These are phyloP conservation scores for Phytophthora parvispora DNA, from an alignment of 352 stramenopile genomes.

Conservation along the genomic window DNA sequence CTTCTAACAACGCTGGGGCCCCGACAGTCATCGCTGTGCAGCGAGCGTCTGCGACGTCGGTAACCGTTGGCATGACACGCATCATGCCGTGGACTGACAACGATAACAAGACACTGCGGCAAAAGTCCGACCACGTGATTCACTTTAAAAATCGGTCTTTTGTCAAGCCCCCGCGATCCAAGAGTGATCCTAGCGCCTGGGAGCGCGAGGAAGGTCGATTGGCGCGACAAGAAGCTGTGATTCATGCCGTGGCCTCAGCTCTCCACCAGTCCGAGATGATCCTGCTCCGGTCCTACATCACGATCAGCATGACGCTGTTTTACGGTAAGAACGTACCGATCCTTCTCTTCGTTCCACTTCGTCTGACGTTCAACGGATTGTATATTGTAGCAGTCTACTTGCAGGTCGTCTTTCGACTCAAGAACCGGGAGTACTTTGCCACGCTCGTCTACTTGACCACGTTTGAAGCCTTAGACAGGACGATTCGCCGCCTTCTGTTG, in stretches of 20 bases:
- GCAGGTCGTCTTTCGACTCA: conserved; percentile 26
- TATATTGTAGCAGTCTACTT: conserved; percentile 24
- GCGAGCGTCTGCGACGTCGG: background rate
- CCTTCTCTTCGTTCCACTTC: background rate
- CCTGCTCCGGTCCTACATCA: conserved; percentile 44
- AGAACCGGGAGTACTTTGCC: conserved; percentile 33
- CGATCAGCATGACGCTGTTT: conserved; percentile 34
- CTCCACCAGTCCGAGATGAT: conserved; percentile 44
- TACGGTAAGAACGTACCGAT: conserved; percentile 25
- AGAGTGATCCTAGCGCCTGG: conserved; percentile 20
- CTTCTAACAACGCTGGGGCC: background rate
- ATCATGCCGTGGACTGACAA: conserved; percentile 17
- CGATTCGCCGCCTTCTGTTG: conserved; percentile 11
- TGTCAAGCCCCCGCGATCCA: conserved; percentile 18
- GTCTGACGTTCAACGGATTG: background rate
- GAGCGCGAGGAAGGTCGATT: background rate
- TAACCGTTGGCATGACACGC: conserved; percentile 6
- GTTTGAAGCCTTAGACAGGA: conserved; percentile 15
- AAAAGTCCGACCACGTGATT: conserved; percentile 5
- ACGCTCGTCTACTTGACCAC: conserved; percentile 27
- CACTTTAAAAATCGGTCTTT: conserved; percentile 4
- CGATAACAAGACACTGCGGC: background rate
- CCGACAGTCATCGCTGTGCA: conserved; percentile 3
- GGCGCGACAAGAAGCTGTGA: conserved; percentile 22
- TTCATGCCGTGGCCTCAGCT: conserved; percentile 20